Percentiles rank a stretch among this genome's conserved stretches.
phyloP scores from a whole-genome alignment of 1,284 basidiomycete species.

The Pseudozyma tsukubaensis region DNA sequence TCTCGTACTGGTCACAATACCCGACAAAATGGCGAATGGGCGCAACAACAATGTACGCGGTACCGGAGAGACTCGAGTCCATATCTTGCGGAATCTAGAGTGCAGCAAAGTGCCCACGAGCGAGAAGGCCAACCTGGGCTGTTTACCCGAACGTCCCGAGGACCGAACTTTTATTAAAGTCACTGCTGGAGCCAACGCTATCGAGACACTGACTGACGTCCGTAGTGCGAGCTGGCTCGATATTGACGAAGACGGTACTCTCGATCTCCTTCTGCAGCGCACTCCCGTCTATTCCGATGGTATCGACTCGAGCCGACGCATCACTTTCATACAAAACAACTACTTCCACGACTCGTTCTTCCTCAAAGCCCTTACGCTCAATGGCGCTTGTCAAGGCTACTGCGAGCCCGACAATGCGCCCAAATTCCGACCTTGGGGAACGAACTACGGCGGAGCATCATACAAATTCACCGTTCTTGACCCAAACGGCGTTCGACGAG shows the following conservation, averaged over 20 bases:
- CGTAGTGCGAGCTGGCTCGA: slow-evolving; percentile 85
- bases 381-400: slow-evolving; percentile 87
- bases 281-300: slow-evolving; percentile 21
- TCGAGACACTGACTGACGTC: slow-evolving; percentile 81
- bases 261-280: slow-evolving; percentile 91
- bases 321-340: slow-evolving; percentile 94
- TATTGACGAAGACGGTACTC: slow-evolving; percentile 93
- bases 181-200: slow-evolving; percentile 75
- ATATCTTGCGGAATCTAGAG: slow-evolving; percentile 79
- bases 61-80: slow-evolving; percentile 72
- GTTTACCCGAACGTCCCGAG: slow-evolving; percentile 28
- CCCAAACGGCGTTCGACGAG: slow-evolving; percentile 86
- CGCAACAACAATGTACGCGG: slow-evolving; percentile 47
- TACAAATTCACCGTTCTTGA: slow-evolving; percentile 98
- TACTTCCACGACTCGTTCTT: slow-evolving; percentile 99
- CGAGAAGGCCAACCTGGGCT: slow-evolving; percentile 31
- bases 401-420: slow-evolving; percentile 71
- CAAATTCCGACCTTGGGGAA: slow-evolving; percentile 79
- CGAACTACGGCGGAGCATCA: slow-evolving; percentile 91
- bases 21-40: slow-evolving; percentile 55
- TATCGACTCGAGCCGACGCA: slow-evolving; percentile 54
- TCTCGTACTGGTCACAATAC: slow-evolving; percentile 77
- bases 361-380: slow-evolving; percentile 90
- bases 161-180: slow-evolving; percentile 64
- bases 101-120: slow-evolving; percentile 73